A percentile compares a stretch with the other conserved stretches of the same genome.
Conservation (phyloP, 768 basidiomycete genomes). For the Amanita molliuscula region DNA sequence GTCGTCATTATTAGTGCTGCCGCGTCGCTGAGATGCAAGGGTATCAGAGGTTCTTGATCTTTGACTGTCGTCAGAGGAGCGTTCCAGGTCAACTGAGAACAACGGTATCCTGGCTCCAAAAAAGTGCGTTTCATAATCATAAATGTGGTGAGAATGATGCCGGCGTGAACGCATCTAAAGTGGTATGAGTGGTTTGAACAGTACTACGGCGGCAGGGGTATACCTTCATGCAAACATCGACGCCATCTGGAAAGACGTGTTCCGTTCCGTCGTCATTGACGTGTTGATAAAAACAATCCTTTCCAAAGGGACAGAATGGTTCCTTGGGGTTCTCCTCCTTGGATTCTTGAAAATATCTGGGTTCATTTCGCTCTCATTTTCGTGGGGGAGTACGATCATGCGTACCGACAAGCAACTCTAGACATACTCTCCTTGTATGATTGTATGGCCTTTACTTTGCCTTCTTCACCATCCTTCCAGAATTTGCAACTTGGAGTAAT, state of each 20-base stretch:
- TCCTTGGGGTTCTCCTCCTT: slow-evolving; percentile 22
- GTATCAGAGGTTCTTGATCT: not conserved
- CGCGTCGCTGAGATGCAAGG: not conserved
- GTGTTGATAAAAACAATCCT: slow-evolving; percentile 77
- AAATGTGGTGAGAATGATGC: not conserved
- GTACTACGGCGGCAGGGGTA: slow-evolving; percentile 9
- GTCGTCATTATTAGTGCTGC: not conserved
- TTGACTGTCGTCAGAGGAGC: not conserved
- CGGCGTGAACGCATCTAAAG: slow-evolving; percentile 8
- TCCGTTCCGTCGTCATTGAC: slow-evolving; percentile 54
- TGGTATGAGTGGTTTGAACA: not conserved
- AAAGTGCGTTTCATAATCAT: not conserved
- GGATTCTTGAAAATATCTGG: slow-evolving; percentile 55
- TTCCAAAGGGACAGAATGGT: slow-evolving; percentile 69
- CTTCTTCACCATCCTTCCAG: slow-evolving; percentile 40
- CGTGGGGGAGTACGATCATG: slow-evolving; percentile 6
- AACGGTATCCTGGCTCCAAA: not conserved
- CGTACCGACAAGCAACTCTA: slow-evolving; percentile 56
- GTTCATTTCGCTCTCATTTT: not conserved
- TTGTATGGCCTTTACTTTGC: slow-evolving; percentile 40
- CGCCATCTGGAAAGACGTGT: slow-evolving; percentile 44
- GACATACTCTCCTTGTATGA: slow-evolving; percentile 69
- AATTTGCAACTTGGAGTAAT: slow-evolving; percentile 68
- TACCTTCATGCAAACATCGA: slow-evolving; percentile 44
- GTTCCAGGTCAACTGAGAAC: not conserved